Conservation (phyloP, 2,329 filamentous ascomycete species). For the Cladosporium sp. region DNA sequence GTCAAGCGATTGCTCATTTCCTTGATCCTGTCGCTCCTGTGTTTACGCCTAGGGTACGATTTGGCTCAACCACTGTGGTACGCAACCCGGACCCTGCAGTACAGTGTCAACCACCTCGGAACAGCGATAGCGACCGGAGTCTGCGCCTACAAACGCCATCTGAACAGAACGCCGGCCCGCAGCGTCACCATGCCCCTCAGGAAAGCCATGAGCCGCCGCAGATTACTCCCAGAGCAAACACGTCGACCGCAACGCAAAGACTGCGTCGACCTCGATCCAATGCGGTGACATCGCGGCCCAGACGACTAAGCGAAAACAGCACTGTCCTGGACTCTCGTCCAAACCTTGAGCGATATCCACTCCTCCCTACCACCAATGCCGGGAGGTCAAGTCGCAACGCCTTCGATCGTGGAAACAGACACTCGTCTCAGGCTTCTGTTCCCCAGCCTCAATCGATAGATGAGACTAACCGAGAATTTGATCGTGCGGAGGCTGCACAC, state of each 20-base stretch:
- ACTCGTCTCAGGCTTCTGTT: not conserved
- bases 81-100: not conserved
- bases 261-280: not conserved
- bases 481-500: too few species aligned
- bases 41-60: constrained; percentile 24
- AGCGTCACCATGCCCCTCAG: not conserved
- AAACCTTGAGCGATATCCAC: constrained; percentile 21
- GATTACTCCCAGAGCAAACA: not conserved
- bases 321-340: not conserved
- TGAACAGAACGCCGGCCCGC: constrained; percentile 17
- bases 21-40: constrained; percentile 25
- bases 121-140: constrained; percentile 2
- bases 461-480: too few species aligned
- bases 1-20: not conserved
- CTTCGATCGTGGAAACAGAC: not conserved
- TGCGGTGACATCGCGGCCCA: not conserved
- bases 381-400: constrained; percentile 11
- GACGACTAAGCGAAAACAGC: not conserved
- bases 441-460: too few species aligned
- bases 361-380: constrained; percentile 12
- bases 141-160: constrained; percentile 20
- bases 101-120: not conserved
- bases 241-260: not conserved
- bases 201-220: not conserved
- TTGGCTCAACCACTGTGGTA: constrained; percentile 15